Evolutionary conservation across 495 filamentous ascomycete genomes (phyloP).

Genomic region (Cairneyella variabilis): DNA sequence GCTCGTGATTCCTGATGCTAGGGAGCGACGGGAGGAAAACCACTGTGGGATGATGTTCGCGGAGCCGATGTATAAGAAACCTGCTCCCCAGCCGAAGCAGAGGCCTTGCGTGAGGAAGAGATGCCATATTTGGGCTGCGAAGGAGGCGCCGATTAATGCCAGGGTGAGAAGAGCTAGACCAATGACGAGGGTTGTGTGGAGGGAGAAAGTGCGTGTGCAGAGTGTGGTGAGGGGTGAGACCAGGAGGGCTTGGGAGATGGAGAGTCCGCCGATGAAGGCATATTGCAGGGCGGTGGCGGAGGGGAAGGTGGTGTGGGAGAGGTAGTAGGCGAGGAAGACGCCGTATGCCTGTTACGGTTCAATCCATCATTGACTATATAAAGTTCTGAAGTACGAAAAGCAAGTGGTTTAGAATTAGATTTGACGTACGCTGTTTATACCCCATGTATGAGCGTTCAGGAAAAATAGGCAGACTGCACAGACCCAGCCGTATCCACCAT

Average conservation of each 20-base stretch:
- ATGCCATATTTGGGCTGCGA: slow-evolving; percentile 65
- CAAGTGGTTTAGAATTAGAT: too few species aligned
- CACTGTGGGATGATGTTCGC: slow-evolving; percentile 75
- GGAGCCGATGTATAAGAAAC: slow-evolving; percentile 70
- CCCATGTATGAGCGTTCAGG: neutral
- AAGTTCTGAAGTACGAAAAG: neutral
- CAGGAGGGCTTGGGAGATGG: slow-evolving; percentile 51
- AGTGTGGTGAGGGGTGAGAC: slow-evolving; percentile 61
- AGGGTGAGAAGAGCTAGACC: slow-evolving; percentile 57
- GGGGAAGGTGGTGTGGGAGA: slow-evolving; percentile 54
- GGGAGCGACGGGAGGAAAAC: slow-evolving; percentile 65
- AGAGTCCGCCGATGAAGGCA: slow-evolving; percentile 69
- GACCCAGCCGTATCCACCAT: neutral
- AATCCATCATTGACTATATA: neutral
- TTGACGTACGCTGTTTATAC: neutral
- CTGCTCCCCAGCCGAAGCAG: slow-evolving; percentile 70
- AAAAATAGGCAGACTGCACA: neutral
- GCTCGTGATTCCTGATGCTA: too few species aligned
- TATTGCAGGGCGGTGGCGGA: slow-evolving; percentile 56
- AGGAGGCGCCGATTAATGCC: slow-evolving; percentile 63
- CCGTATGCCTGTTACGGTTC: slow-evolving; percentile 51
- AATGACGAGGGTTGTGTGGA: slow-evolving; percentile 51
- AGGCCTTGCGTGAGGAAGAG: slow-evolving; percentile 74
- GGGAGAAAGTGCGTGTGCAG: slow-evolving; percentile 46
- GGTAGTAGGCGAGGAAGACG: slow-evolving; percentile 70